Evolutionary conservation across 345 rosid genomes (phyloP).

Genomic region (Excoecaria cochinchinensis): DNA sequence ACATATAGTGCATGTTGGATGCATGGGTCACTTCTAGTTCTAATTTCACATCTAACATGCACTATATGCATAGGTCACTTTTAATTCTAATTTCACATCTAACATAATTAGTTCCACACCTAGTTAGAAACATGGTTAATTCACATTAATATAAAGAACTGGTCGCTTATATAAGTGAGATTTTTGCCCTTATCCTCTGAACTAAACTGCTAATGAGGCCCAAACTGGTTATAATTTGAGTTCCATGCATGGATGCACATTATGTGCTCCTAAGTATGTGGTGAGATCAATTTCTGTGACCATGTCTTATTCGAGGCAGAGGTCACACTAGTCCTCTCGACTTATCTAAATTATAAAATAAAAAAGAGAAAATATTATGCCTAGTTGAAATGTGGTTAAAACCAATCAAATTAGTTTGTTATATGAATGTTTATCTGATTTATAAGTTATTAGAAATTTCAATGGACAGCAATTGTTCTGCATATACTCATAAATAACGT

Average conservation of each 20-base stretch:
- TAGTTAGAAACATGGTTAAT: neutral
- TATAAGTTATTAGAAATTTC: neutral
- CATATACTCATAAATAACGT: slow-evolving; percentile 17
- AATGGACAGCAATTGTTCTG: neutral
- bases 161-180: too few relatives aligned
- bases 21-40: too few relatives aligned
- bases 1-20: neutral
- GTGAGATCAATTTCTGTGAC: neutral
- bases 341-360: neutral
- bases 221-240: neutral
- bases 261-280: neutral
- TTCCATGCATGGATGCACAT: neutral
- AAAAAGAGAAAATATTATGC: neutral
- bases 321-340: neutral
- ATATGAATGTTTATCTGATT: neutral
- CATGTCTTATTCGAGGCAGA: neutral
- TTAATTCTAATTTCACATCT: too few relatives aligned
- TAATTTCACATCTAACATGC: too few relatives aligned
- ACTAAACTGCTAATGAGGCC: neutral
- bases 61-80: too few relatives aligned
- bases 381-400: neutral
- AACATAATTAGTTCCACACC: too few relatives aligned
- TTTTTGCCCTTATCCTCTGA: neutral
- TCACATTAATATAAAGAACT: neutral
- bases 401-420: neutral